phyloP scores from a whole-genome alignment of 768 basidiomycete genomes.

The Russula abietina region DNA sequence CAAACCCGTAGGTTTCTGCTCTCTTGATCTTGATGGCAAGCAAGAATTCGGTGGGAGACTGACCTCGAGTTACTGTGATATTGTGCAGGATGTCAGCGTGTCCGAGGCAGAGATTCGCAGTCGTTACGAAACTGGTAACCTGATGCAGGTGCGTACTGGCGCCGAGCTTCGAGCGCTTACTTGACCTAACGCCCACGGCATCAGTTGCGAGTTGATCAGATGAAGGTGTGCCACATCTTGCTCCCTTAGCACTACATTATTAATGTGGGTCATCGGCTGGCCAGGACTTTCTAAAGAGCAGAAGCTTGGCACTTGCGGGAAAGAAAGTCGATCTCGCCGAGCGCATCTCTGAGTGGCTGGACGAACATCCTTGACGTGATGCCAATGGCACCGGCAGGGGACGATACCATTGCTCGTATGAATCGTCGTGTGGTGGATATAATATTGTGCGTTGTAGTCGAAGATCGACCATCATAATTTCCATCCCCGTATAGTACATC shows the following conservation, averaged over 20 bases:
- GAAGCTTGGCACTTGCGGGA: constrained; percentile 54
- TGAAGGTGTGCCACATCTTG: constrained; percentile 48
- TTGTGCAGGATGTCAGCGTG: constrained; percentile 49
- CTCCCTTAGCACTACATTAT: background rate
- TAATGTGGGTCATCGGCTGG: constrained; percentile 18
- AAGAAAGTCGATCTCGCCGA: constrained; percentile 70
- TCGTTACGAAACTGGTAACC: constrained; percentile 50
- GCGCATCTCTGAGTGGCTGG: constrained; percentile 59
- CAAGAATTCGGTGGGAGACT: background rate
- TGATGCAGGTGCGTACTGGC: constrained; percentile 52
- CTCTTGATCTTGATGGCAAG: background rate
- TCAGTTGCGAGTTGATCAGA: constrained; percentile 70
- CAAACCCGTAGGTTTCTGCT: constrained; percentile 51
- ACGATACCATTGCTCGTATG: background rate
- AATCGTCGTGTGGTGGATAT: background rate
- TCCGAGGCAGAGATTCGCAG: constrained; percentile 71
- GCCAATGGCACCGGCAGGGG: background rate
- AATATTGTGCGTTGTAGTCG: background rate
- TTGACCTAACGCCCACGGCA: constrained; percentile 2
- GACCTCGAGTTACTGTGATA: constrained; percentile 1
- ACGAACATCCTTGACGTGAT: constrained; percentile 29
- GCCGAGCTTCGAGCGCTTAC: constrained; percentile 5
- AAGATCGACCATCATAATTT: background rate
- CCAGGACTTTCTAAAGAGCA: constrained; percentile 69
- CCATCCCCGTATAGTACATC: background rate